Conservation (phyloP, 106 monocot genomes). For the Dactylorhiza incarnata region DNA sequence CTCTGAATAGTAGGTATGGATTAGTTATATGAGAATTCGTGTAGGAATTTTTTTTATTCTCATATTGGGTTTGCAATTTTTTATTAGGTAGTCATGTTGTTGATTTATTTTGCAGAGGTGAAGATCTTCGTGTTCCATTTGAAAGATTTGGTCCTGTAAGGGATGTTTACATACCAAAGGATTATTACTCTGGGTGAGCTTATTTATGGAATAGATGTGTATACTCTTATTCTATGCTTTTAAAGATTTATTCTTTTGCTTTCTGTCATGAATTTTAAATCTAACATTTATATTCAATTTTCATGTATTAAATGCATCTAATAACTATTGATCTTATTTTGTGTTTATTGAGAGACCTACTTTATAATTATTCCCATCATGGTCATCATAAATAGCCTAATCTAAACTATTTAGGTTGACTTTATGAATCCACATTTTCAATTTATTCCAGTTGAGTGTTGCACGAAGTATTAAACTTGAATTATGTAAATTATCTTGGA, state of each 20-base stretch:
- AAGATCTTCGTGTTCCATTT: slow-evolving; percentile 56
- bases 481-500: too few relatives aligned
- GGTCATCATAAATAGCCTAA: too few relatives aligned
- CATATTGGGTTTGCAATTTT: neutral
- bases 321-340: neutral
- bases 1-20: slow-evolving; percentile 59
- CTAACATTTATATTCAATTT: neutral
- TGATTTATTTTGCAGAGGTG: slow-evolving; percentile 28
- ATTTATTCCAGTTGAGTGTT: too few relatives aligned
- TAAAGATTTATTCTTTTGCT: too few relatives aligned
- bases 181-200: slow-evolving; percentile 60
- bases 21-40: neutral
- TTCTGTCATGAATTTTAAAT: neutral
- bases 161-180: slow-evolving; percentile 68
- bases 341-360: neutral
- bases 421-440: too few relatives aligned
- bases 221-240: too few relatives aligned
- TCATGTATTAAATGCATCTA: neutral
- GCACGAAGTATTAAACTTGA: too few relatives aligned
- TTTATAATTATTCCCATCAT: neutral
- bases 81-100: neutral
- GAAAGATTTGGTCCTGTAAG: slow-evolving; percentile 66
- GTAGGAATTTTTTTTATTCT: neutral
- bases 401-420: too few relatives aligned
- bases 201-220: neutral